These are phyloP conservation scores for Hibiscus mutabilis DNA, from an alignment of 345 rosid genomes.

Conservation along the genomic window DNA sequence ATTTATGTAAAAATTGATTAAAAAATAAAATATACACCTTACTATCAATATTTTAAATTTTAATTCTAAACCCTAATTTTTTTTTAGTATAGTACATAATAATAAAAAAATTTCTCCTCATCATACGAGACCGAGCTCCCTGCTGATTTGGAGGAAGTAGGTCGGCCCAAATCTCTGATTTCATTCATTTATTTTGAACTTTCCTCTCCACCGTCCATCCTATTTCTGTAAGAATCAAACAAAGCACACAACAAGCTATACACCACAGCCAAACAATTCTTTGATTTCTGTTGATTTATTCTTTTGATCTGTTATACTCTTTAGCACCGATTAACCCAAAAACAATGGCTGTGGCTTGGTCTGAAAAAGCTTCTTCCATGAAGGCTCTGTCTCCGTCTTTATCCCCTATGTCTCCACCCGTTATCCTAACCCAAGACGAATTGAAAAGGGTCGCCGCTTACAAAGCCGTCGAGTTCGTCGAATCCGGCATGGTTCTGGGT, in stretches of 20 bases:
- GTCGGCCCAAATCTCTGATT: not conserved
- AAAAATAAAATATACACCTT: no score
- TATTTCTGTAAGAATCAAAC: not conserved
- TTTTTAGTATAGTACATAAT: no score
- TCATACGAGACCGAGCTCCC: no score
- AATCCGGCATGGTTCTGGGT: slow-evolving; percentile 97
- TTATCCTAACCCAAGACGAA: slow-evolving; percentile 16
- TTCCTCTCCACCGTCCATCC: not conserved
- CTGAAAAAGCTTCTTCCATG: slow-evolving; percentile 15
- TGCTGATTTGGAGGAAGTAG: not conserved
- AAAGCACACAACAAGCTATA: not conserved
- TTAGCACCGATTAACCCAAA: not conserved
- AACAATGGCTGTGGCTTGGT: slow-evolving; percentile 17
- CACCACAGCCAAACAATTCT: not conserved
- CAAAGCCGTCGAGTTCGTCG: slow-evolving; percentile 86
- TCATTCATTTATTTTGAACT: not conserved
- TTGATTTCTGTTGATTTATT: not conserved
- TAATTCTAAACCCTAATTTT: no score
- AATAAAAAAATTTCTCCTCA: no score
- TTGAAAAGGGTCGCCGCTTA: slow-evolving; percentile 31
- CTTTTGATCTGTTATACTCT: not conserved
- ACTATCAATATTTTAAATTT: no score
- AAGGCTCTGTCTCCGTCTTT: slow-evolving; percentile 4
- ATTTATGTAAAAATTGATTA: no score
- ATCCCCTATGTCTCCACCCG: slow-evolving; percentile 12